A percentile compares a stretch with the other conserved stretches of the same genome.
phyloP scores from a whole-genome alignment of 1,284 basidiomycete genomes.

The Puccinia triticina region DNA sequence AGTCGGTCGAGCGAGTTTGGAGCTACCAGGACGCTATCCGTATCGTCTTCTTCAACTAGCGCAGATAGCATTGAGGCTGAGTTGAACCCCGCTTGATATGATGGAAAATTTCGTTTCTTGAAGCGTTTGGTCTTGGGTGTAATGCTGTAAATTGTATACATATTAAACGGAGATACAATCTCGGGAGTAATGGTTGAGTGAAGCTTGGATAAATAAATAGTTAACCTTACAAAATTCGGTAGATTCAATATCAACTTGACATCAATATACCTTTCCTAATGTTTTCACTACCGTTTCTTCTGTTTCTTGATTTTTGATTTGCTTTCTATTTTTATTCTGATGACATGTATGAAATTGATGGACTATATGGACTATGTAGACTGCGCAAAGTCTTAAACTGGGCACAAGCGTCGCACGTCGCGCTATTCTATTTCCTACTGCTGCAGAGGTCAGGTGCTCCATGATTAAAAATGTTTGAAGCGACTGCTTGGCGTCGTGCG shows the following conservation, averaged over 20 bases:
- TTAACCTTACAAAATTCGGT: not conserved
- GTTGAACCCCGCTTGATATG: not conserved
- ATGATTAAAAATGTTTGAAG: too few species aligned
- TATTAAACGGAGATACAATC: not conserved
- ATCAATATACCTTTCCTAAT: not conserved
- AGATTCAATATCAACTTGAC: not conserved
- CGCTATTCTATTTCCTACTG: too few species aligned
- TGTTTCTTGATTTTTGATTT: not conserved
- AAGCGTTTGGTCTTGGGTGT: constrained; percentile 1
- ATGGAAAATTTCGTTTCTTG: not conserved
- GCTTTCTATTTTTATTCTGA: not conserved
- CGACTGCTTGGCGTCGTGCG: too few species aligned
- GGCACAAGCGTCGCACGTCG: too few species aligned
- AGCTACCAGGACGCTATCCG: not conserved
- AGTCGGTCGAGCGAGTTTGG: not conserved
- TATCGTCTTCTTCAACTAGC: not conserved
- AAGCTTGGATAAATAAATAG: not conserved
- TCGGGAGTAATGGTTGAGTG: not conserved
- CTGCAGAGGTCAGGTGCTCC: too few species aligned
- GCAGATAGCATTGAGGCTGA: not conserved
- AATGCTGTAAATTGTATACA: not conserved
- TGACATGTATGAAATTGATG: constrained; percentile 3
- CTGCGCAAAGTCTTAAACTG: not conserved
- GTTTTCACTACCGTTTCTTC: not conserved
- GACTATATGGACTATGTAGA: not conserved